These are phyloP conservation scores for Cytospora paraplurivora DNA, from an alignment of 2,329 filamentous ascomycete genomes.

Conservation along the genomic window DNA sequence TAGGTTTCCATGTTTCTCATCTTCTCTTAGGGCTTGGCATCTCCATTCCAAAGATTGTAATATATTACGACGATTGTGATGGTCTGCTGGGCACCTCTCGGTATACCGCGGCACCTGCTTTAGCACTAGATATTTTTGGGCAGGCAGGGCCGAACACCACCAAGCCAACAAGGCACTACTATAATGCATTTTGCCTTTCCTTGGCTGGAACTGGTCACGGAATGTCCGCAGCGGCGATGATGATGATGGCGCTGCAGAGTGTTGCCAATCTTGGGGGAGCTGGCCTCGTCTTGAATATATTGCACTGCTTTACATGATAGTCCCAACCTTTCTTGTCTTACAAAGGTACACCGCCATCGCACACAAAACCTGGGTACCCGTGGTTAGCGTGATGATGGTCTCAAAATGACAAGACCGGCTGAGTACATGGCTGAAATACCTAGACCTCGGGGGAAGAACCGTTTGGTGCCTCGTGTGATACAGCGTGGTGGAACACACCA, in stretches of 20 bases:
- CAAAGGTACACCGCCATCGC: neutral
- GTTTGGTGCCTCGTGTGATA: neutral
- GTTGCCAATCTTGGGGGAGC: neutral
- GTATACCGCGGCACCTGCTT: neutral
- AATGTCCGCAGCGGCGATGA: neutral
- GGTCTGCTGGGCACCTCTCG: neutral
- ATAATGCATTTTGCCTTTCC: neutral
- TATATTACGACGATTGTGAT: neutral
- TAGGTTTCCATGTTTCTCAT: neutral
- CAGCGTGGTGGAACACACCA: neutral
- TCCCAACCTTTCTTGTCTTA: neutral
- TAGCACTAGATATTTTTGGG: neutral
- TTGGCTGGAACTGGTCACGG: neutral
- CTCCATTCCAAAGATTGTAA: neutral
- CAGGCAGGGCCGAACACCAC: neutral
- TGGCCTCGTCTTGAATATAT: conserved; percentile 17
- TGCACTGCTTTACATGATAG: conserved; percentile 9
- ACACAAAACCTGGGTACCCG: neutral
- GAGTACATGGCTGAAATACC: neutral
- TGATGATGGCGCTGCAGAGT: neutral
- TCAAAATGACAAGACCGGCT: neutral
- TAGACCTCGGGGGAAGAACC: neutral
- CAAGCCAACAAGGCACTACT: neutral
- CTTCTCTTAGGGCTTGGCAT: neutral
- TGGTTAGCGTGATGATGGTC: neutral